Conservation (phyloP, 345 rosid species). For the Salix dunnii region DNA sequence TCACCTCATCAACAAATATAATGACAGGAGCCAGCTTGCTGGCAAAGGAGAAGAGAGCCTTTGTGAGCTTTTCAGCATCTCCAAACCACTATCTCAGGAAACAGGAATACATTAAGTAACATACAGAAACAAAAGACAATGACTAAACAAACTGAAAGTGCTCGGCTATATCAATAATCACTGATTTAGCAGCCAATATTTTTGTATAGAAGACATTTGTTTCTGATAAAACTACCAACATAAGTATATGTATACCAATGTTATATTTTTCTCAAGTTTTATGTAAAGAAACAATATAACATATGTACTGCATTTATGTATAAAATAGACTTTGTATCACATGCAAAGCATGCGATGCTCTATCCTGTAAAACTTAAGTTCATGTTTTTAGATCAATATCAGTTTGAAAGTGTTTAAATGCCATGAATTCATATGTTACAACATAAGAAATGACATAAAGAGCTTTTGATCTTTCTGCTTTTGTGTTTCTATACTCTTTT, state of each 20-base stretch:
- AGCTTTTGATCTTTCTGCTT: neutral
- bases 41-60: constrained; percentile 94
- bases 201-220: neutral
- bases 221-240: neutral
- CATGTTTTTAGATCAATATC: neutral
- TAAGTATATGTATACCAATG: neutral
- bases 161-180: neutral
- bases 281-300: neutral
- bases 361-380: neutral
- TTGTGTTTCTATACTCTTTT: neutral
- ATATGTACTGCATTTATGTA: neutral
- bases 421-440: neutral
- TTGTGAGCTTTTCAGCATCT: constrained; percentile 97
- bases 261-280: neutral
- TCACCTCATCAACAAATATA: constrained; percentile 96
- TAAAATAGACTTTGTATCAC: neutral
- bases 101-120: neutral
- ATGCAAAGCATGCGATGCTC: neutral
- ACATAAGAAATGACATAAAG: neutral
- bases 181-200: neutral
- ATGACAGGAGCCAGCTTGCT: constrained; percentile 88
- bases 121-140: neutral
- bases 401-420: neutral
- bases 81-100: constrained; percentile 82
- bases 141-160: neutral